Evolutionary conservation across 306 rosid genomes (phyloP).

Genomic region (Glycine tomentella): DNA sequence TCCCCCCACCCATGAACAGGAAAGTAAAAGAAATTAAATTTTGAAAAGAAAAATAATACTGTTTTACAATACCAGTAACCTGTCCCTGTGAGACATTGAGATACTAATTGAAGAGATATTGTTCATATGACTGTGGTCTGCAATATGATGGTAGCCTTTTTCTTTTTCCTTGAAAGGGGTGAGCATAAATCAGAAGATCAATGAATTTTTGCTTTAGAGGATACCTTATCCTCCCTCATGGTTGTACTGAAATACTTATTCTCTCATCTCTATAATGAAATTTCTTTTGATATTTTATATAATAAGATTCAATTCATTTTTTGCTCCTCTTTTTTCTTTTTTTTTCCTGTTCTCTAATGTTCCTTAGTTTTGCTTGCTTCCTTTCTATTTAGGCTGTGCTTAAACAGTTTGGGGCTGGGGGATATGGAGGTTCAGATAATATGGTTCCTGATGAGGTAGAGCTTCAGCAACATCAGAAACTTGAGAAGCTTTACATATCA

Average conservation of each 20-base stretch:
- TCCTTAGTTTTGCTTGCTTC: constrained; percentile 3
- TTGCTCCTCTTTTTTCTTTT: not conserved
- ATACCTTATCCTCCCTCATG: constrained; percentile 1
- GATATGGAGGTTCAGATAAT: constrained; percentile 93
- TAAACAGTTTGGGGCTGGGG: constrained; percentile 97
- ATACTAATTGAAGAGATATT: constrained; percentile 5
- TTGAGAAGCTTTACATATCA: constrained; percentile 94
- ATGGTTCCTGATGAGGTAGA: constrained; percentile 85
- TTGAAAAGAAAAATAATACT: not conserved
- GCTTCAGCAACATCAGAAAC: constrained; percentile 89
- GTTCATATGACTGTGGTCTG: constrained; percentile 1
- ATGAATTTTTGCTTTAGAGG: constrained; percentile 3
- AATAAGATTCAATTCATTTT: constrained; percentile 11
- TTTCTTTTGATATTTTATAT: constrained; percentile 15
- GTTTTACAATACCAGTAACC: not conserved
- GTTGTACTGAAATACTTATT: not conserved
- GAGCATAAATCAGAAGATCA: not conserved
- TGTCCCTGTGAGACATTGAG: constrained; percentile 1
- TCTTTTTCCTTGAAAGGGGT: not conserved
- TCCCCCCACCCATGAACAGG: not conserved
- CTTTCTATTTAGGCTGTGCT: constrained; percentile 79
- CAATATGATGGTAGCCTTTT: not conserved
- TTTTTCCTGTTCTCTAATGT: constrained; percentile 4
- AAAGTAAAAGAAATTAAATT: not conserved
- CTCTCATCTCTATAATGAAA: not conserved